Base-by-base conservation (phyloP, 2,329 filamentous ascomycete species). In the Diatrype stigma region DNA sequence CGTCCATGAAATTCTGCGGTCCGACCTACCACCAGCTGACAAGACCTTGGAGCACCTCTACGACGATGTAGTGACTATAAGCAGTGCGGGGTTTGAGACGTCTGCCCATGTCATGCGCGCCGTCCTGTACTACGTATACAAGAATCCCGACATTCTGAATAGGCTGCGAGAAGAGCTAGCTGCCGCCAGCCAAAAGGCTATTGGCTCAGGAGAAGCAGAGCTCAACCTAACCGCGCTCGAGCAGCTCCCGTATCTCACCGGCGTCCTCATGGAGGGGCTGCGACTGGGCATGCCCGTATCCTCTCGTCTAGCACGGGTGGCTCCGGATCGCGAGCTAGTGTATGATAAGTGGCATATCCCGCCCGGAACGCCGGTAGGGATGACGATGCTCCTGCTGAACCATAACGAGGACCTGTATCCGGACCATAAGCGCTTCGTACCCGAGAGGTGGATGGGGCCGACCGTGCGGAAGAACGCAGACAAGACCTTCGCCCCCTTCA, bases 181-280 rank as follows among this genome's bases (percentile, higher is more conserved):
- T 17, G 32, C 46, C 4, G 19, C 19, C 2, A 19, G 22, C 32
- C 19, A 22, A 7, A 12, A 23, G 8, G 17, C 22, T 35, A n/a
- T n/a, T n/a, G 26, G 34, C 3, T 14, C 8, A 19, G 21, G 14
- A 6, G 34, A n/a, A 7, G 10, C 10, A 6, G 12, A 19, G 12
- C 45, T 49, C 28, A 19, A 37, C 2, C 19, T 52, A 8, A 46
- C n/a, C 6, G 6, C 21, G 3, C 50, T 52, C 8, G 50, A 52
- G 42, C 23, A 42, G 19, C 51, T 67, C 8, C 63, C 65, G 0
- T 76, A 75, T 52, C 64, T 77, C 8, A 65, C 69, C 17, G 71
- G 73, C 1, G 68, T 74, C 2, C 61, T 78, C 17, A 70, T 67
- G 37, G 76, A 79, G 56, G 67, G 70, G 2, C 61, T 76, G 59